Evolutionary conservation across 495 filamentous ascomycete genomes (phyloP), one percentile per base, ranked within the genome.

Genomic region (Bryoglossum gracile): DNA sequence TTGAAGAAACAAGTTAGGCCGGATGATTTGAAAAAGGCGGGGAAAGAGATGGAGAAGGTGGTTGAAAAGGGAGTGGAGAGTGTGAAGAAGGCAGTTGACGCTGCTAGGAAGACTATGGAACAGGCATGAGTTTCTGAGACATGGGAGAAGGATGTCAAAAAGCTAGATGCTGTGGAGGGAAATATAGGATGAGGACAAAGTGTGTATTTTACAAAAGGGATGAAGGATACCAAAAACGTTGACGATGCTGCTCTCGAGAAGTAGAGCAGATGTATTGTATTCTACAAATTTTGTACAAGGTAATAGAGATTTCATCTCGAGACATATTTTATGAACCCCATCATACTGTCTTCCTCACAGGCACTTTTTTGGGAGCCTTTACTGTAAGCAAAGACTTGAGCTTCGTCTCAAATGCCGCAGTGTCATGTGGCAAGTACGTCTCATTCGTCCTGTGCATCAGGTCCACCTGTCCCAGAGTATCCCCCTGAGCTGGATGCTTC

Each of bases 31-130:
- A 69, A 76, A 54, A 82, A 78, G 60, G 78, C 82, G 5, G 73
- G 79, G 35, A 74, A 77, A 40, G 73, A 77, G 68, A 76, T 89
- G 76, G 83, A 89, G 57, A 87, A 87, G 67, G 55, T 86, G 47
- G 78, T 85, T 30, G 83, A 89, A 50, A 81, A 81, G 59, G 74
- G 76, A 42, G 73, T 79, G 57, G 75, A 69, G 50, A 81, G 80
- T 50, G 77, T 89, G 13, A 83, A 82, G 65, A 74, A 72, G 48
- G 65, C 77, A 25, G 83, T 87, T 61, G 86, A 91, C 54, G 69
- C 69, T 22, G 74, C 75, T 9, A 74, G 76, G 62, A 82, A 79
- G 66, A 69, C 65, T 11, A 62, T 83, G 61, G 76, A 80, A 53
- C 65, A 69, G 21, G 18, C 32, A 24, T 48, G 21, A 48, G 14